These are phyloP conservation scores for Colletotrichum graminicola DNA, from an alignment of 2,329 filamentous ascomycete species.

Conservation along the genomic window DNA sequence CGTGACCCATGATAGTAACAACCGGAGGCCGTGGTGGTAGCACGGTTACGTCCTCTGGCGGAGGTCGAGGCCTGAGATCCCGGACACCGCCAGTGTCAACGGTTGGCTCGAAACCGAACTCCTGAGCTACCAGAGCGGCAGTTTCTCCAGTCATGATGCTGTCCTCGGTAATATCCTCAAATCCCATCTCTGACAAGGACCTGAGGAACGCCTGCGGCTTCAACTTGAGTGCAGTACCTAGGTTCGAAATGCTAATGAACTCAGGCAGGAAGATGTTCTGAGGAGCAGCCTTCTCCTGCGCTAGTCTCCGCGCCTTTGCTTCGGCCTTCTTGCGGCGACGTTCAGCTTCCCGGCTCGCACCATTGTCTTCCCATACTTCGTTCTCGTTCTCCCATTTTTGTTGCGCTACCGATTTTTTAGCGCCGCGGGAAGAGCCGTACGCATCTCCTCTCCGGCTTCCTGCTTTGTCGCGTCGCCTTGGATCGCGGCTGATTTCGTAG, in stretches of 20 bases:
- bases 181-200: constrained; percentile 87
- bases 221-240: constrained; percentile 81
- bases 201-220: constrained; percentile 77
- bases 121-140: constrained; percentile 88
- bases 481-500: constrained; percentile 39
- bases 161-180: constrained; percentile 84
- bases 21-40: constrained; percentile 87
- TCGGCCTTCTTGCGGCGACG: constrained; percentile 58
- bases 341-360: constrained; percentile 52
- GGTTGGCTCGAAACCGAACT: constrained; percentile 91
- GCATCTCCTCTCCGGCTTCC: constrained; percentile 26
- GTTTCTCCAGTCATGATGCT: constrained; percentile 93
- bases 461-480: constrained; percentile 33
- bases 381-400: constrained; percentile 45
- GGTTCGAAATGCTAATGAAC: constrained; percentile 87
- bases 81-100: constrained; percentile 74
- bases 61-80: constrained; percentile 79
- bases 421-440: constrained; percentile 10
- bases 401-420: constrained; percentile 28
- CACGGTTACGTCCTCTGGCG: constrained; percentile 73
- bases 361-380: constrained; percentile 56
- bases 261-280: constrained; percentile 80
- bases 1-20: constrained; percentile 99
- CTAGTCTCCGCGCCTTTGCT: constrained; percentile 56
- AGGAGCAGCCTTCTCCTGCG: constrained; percentile 61